Base-by-base conservation (phyloP, 148 eudicot genomes). In the Diospyros kaki region DNA sequence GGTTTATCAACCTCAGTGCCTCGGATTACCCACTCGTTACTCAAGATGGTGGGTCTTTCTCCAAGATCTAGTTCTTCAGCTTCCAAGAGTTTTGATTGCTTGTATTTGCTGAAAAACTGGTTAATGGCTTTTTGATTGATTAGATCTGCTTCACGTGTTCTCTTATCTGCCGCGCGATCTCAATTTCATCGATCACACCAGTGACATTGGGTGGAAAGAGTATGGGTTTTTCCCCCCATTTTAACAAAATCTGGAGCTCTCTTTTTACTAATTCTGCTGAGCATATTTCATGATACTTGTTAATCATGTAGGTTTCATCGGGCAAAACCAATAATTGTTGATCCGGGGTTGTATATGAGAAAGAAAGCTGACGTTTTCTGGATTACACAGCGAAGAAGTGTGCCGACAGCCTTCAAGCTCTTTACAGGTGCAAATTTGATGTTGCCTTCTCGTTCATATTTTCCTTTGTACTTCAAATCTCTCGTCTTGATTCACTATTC, bases 201-300 rank as follows among this genome's bases (percentile, higher is more conserved):
- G 98, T 82, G 76, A 89, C 56, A 87, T 91, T 70, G 98, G 98
- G 45, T 94, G 98, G 98, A 94, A 94, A 87, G 98, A 86, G 98
- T 94, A 86, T 56, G 98, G 79, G 28, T 42, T 2, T 39, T 55
- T 48, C 52, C 63, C 60, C 43, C n/a, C 56, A 3, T 6, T 54
- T 28, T 28, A 28, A 28, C 28, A 28, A 11, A 50, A 7, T 11
- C 68, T 48, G 8, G 52, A 48, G 3, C 51, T n/a, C 9, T 46
- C 14, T 51, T 18, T 52, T 4, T 58, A 45, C 17, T 5, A 55
- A 42, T 59, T 11, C 65, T 73, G 55, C 40, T 69, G 13, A 48
- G 56, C 8, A 17, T 45, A n/a, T 12, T 61, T 50, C 11, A 44
- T 80, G 28, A 66, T 60, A 9, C 8, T 48, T 48, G 52, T 75